Evolutionary conservation across 23 red algal genomes (phyloP), one percentile per base, ranked within the genome.

Genomic region (Gracilaria vermiculophylla): DNA sequence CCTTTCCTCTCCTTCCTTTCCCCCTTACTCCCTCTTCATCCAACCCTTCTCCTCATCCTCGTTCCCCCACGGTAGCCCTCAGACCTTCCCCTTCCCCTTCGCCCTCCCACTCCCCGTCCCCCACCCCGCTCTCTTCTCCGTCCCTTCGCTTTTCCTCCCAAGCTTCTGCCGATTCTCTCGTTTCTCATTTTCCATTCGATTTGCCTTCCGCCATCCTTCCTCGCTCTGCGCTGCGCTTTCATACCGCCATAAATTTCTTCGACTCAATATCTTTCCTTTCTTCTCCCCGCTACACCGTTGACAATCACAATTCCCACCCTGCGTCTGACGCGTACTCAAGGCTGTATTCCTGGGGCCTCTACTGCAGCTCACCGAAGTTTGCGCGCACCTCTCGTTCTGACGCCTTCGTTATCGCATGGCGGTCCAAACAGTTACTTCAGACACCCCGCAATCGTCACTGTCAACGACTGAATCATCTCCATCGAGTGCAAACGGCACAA

Each of bases 291-390:
- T 0, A 14, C 37, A 28, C 52, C 71, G 28, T 34, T 14, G 47
- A 32, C 47, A 19, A 0, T 47, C 49, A 52, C 71, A 24, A 52
- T 76, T 55, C 31, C 31, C 71, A 32, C 71, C 37, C 52, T 76
- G 71, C 47, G 27, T 76, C 71, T 76, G 16, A 1, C 7, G 14
- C 71, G 2, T 76, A 53, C 7, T 3, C 25, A 2, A 33, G 25
- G 27, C 35, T 55, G 27, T 49, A 43, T 58, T 80, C 53, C 28
- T 80, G 53, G 48, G 39, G 33, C 37, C 57, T 80, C 53, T 31
- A 1, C 42, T 44, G 49, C 76, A 64, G 54, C 57, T 80, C 27
- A 60, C 54, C 76, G 76, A 6, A 9, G 40, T 80, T 60, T 80
- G 36, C 28, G 39, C 54, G 20, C 17, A 50, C 47, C 57, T 20